Evolutionary conservation across 2,329 filamentous ascomycete species (phyloP).

Genomic region (Colletotrichum cuscutae): DNA sequence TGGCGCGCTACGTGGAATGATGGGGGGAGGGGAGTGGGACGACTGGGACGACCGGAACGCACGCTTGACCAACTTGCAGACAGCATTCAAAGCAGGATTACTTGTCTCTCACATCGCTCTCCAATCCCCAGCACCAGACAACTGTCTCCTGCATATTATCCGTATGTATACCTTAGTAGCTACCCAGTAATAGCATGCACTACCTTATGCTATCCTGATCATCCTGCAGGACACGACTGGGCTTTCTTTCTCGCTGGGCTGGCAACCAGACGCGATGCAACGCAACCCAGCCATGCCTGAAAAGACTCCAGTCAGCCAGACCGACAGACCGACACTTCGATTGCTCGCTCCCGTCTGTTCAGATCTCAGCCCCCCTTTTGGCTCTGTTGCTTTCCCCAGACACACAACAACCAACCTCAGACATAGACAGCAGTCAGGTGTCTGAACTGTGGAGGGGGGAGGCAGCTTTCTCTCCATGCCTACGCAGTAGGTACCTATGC

Average conservation of each 20-base stretch:
- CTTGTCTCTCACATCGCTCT: constrained; percentile 2
- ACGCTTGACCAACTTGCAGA: constrained; percentile 26
- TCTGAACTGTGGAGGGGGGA: not conserved
- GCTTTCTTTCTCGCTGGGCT: constrained; percentile 12
- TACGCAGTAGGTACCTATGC: not conserved
- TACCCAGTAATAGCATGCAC: not conserved
- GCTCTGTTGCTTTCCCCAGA: not conserved
- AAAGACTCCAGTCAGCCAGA: not conserved
- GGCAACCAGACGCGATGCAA: constrained; percentile 26
- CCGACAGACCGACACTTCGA: constrained; percentile 7
- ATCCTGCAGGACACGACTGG: not conserved
- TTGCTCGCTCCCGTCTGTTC: not conserved
- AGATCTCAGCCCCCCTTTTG: not conserved
- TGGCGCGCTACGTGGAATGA: constrained; percentile 29
- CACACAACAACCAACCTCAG: not conserved
- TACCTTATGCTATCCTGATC: not conserved
- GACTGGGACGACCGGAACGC: constrained; percentile 22
- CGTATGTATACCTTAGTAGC: not conserved
- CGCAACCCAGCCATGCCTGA: constrained; percentile 11
- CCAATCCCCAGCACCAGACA: not conserved
- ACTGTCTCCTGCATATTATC: not conserved
- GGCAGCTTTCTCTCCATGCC: not conserved
- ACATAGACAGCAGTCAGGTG: not conserved
- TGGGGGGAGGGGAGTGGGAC: constrained; percentile 24
- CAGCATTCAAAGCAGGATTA: constrained; percentile 11